Percentiles rank a stretch among this genome's conserved stretches.
Conservation (phyloP, 2,329 filamentous ascomycete genomes). For the Curvularia hawaiiensis region DNA sequence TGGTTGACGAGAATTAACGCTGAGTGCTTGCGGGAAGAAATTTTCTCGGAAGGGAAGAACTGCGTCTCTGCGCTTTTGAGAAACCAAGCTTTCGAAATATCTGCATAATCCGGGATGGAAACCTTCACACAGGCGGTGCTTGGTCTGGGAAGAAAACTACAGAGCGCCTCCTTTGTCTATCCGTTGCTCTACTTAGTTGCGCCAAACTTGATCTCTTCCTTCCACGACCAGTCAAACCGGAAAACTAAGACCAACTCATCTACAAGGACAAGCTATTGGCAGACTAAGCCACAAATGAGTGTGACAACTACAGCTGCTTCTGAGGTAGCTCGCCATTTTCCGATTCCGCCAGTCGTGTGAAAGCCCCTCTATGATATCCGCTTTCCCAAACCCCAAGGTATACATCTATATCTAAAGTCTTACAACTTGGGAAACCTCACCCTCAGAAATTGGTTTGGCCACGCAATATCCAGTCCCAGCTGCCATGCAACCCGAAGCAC, state of each 20-base stretch:
- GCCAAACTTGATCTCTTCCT: not conserved
- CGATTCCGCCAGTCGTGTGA: too few relatives aligned
- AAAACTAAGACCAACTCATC: too few relatives aligned
- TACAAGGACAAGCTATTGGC: too few relatives aligned
- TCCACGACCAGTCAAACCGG: too few relatives aligned
- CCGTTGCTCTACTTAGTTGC: not conserved
- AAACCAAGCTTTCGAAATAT: not conserved
- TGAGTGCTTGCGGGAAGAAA: not conserved
- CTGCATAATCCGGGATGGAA: not conserved
- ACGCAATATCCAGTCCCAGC: conserved; percentile 55
- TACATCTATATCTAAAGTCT: conserved; percentile 1
- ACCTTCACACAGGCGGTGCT: not conserved
- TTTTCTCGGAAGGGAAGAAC: not conserved
- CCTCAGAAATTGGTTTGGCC: conserved; percentile 54
- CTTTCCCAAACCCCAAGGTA: not conserved
- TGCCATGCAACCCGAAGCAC: conserved; percentile 58
- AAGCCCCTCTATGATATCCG: not conserved
- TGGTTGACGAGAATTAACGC: not conserved
- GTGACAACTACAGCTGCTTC: too few relatives aligned
- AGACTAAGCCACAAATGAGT: too few relatives aligned
- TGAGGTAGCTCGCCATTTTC: too few relatives aligned
- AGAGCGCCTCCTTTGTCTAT: not conserved
- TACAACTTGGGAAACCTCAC: conserved; percentile 40
- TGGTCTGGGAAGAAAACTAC: not conserved
- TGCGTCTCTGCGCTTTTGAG: too few relatives aligned